These are phyloP conservation scores for Cladorrhinum sp. DNA, from an alignment of 2,329 filamentous ascomycete genomes.

Conservation along the genomic window DNA sequence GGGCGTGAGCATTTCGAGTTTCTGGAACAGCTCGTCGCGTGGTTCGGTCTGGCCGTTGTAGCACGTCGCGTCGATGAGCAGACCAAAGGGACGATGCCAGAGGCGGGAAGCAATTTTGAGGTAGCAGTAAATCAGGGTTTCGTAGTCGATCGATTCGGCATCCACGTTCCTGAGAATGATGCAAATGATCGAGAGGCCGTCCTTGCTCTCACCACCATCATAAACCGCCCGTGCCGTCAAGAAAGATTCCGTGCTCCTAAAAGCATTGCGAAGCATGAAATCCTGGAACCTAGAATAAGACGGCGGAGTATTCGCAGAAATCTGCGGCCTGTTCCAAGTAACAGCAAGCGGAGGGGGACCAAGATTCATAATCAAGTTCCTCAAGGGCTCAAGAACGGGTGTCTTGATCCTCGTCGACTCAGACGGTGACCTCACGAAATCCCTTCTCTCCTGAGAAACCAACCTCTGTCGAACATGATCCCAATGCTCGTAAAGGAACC, in stretches of 20 bases:
- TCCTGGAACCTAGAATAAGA: constrained; percentile 68
- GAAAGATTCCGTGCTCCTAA: constrained; percentile 62
- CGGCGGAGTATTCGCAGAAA: constrained; percentile 61
- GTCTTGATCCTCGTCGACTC: constrained; percentile 52
- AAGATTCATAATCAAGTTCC: constrained; percentile 62
- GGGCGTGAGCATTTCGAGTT: constrained; percentile 60
- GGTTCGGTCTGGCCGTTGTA: constrained; percentile 66
- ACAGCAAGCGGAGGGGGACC: constrained; percentile 66
- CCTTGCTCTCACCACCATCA: constrained; percentile 69
- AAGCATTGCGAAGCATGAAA: constrained; percentile 69
- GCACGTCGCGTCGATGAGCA: constrained; percentile 67
- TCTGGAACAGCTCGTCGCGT: constrained; percentile 63
- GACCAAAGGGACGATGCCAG: constrained; percentile 66
- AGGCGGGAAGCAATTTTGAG: constrained; percentile 69
- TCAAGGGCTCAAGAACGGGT: constrained; percentile 57
- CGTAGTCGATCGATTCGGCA: constrained; percentile 61
- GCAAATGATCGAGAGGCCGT: constrained; percentile 66
- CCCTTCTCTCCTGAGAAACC: constrained; percentile 56
- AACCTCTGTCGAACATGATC: constrained; percentile 66
- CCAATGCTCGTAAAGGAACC: constrained; percentile 70
- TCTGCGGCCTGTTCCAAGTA: constrained; percentile 65
- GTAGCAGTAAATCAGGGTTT: constrained; percentile 65
- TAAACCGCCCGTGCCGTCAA: constrained; percentile 64
- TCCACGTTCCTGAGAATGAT: constrained; percentile 67
- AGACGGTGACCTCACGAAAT: constrained; percentile 52